phyloP scores from a whole-genome alignment of 2,329 filamentous ascomycete species.

The Phyllosticta ampelicida region DNA sequence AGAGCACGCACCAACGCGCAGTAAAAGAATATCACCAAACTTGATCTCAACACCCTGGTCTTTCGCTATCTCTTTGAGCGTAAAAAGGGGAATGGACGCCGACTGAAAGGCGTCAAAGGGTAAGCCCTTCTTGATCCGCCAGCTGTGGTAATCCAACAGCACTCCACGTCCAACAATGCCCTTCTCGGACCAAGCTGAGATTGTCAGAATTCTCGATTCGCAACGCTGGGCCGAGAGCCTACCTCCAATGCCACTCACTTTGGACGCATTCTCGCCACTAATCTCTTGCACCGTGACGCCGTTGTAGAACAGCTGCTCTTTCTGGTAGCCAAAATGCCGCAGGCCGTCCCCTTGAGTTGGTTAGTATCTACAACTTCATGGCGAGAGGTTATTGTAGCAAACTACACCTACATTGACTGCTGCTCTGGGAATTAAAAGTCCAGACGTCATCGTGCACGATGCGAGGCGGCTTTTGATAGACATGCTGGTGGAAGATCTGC shows the following conservation, averaged over 20 bases:
- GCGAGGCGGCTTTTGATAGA: conserved; percentile 12
- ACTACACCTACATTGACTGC: conserved; percentile 12
- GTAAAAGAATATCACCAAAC: conserved; percentile 22
- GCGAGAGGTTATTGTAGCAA: too few relatives aligned
- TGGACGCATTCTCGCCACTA: conserved; percentile 11
- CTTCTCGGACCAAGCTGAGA: conserved; percentile 37
- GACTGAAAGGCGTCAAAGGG: conserved; percentile 18
- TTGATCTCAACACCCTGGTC: conserved; percentile 15
- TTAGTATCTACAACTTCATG: neutral
- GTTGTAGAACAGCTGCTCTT: conserved; percentile 21
- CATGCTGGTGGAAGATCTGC: conserved; percentile 38
- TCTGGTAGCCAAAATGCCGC: conserved; percentile 24
- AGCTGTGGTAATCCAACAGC: conserved; percentile 40
- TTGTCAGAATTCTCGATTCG: neutral
- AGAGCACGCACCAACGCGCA: conserved; percentile 15
- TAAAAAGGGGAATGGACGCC: conserved; percentile 14
- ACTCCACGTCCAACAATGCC: conserved; percentile 48
- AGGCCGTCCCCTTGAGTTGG: conserved; percentile 23
- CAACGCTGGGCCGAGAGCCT: neutral
- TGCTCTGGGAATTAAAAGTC: conserved; percentile 24
- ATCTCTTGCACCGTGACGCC: conserved; percentile 21
- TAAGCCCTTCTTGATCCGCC: conserved; percentile 13
- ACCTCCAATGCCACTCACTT: conserved; percentile 14
- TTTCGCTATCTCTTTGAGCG: conserved; percentile 16
- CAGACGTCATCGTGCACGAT: conserved; percentile 21